Evolutionary conservation across 352 stramenopile genomes (phyloP), one percentile per base, ranked within the genome.

Genomic region (Aphanomyces invadans): DNA sequence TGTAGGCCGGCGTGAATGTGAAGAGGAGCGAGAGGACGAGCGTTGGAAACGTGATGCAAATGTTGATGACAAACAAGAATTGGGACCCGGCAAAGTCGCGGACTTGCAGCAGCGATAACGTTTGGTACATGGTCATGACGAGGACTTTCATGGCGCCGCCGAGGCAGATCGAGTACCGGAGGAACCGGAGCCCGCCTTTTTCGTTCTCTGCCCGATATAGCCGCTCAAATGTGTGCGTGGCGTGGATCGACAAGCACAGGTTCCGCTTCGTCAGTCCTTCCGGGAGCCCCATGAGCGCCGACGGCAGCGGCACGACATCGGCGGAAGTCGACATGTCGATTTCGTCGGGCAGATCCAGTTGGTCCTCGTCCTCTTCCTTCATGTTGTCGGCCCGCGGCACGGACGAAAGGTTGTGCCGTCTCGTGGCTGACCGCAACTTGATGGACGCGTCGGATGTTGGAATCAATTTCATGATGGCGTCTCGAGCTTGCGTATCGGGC

Each of bases 121-220:
- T 83, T 69, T 87, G 77, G 71, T 89, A 92, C 33, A 92, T 70
- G 39, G 83, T 89, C 75, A 90, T 79, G 59, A 88, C 88, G 0
- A 81, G 81, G 57, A 57, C 49, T n/a, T 92, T 92, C 26, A 86
- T 52, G 11, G 86, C 68, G 23, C 89, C 63, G 38, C 89, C 85
- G 3, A 88, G 75, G 12, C 78, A 75, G 42, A 89, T 76, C 7
- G 83, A 90, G 1, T 88, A 48, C 1, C 83, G 78, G 31, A 88
- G 80, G 54, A 90, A 90, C 0, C 77, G 77, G 45, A 92, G 55
- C 81, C 81, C 89, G 4, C 80, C 81, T 28, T 64, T 73, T 4
- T 78, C 77, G 65, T 90, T 92, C 57, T 87, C 79, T n/a, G 77
- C 44, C 0, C 80, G 79, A 29, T 92, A 90, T 54, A 76, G 87